Conservation (phyloP, 1,139 yeast species). For the Candida frijolesensis region DNA sequence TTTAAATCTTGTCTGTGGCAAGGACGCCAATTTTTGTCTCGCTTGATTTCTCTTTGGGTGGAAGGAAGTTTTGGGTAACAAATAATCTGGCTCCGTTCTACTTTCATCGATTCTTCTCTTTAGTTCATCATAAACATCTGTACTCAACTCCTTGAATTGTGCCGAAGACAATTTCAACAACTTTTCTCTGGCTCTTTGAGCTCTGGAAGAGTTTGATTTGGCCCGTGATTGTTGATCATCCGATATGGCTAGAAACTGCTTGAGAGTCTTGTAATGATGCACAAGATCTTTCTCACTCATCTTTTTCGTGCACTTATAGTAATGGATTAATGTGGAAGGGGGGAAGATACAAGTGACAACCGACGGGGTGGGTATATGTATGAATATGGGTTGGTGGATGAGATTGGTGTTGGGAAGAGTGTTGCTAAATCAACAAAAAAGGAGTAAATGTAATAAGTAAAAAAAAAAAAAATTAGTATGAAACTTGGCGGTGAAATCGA, state of each 20-base stretch:
- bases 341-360: too few relatives aligned
- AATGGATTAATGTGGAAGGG: too few relatives aligned
- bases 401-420: too few relatives aligned
- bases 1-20: slow-evolving; percentile 80
- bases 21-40: slow-evolving; percentile 83
- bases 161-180: slow-evolving; percentile 74
- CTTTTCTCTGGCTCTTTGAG: slow-evolving; percentile 82
- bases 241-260: slow-evolving; percentile 54
- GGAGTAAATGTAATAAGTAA: neutral
- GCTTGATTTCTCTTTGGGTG: slow-evolving; percentile 97
- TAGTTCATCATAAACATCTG: slow-evolving; percentile 92
- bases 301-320: neutral
- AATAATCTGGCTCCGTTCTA: slow-evolving; percentile 59
- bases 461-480: neutral
- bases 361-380: too few relatives aligned
- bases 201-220: slow-evolving; percentile 55
- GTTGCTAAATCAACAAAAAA: neutral
- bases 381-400: too few relatives aligned
- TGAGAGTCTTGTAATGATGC: slow-evolving; percentile 52
- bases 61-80: slow-evolving; percentile 70
- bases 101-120: slow-evolving; percentile 66
- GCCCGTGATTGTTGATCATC: slow-evolving; percentile 47
- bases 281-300: slow-evolving; percentile 43
- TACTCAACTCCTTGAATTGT: slow-evolving; percentile 87
- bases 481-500: neutral